Evolutionary conservation across 2,329 filamentous ascomycete species (phyloP).

Genomic region (Chaetomium globosum): DNA sequence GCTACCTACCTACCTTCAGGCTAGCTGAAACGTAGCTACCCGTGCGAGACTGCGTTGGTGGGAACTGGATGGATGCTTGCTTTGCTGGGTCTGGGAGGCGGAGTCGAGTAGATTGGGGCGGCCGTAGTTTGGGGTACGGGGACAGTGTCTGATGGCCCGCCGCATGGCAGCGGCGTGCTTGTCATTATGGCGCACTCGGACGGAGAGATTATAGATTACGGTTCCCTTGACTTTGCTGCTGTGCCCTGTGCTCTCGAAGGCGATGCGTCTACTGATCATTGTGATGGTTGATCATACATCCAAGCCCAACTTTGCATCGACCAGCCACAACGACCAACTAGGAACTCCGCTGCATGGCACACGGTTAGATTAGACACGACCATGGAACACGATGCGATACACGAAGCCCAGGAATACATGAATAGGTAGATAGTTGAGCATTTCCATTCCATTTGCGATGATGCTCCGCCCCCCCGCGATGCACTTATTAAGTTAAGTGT

Average conservation of each 20-base stretch:
- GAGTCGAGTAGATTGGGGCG: constrained; percentile 11
- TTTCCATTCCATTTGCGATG: neutral
- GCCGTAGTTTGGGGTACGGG: neutral
- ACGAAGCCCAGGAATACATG: neutral
- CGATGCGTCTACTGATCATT: neutral
- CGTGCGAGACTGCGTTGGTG: constrained; percentile 2
- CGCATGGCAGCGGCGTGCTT: neutral
- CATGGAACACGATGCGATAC: neutral
- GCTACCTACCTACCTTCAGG: constrained; percentile 6
- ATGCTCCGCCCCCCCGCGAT: neutral
- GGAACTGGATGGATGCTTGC: constrained; percentile 11
- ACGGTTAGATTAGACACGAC: neutral
- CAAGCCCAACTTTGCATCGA: neutral
- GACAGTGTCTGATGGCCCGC: neutral
- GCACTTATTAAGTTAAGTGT: neutral
- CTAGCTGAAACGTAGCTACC: neutral
- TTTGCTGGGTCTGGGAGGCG: constrained; percentile 16
- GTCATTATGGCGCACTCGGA: constrained; percentile 8
- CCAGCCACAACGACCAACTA: neutral
- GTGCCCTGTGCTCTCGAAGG: neutral
- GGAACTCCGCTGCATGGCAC: no score
- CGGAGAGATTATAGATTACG: constrained; percentile 11
- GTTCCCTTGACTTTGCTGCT: neutral
- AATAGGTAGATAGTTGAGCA: neutral
- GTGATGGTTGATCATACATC: neutral